phyloP scores from a whole-genome alignment of 176 grass and related monocot species.

The Pontederia crassipes region DNA sequence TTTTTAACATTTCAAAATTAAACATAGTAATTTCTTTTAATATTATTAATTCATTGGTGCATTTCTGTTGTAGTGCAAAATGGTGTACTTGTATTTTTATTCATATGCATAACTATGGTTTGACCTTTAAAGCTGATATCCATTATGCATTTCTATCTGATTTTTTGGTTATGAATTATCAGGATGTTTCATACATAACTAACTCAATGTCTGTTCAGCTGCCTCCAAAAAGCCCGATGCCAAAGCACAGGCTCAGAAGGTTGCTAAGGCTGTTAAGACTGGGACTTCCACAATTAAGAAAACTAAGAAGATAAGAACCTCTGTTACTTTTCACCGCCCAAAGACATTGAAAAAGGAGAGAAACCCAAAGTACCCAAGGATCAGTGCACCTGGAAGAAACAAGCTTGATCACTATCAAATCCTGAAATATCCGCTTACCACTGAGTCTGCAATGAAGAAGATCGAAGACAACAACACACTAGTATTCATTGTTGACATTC shows the following conservation, averaged over 20 bases:
- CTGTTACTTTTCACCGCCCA: neutral
- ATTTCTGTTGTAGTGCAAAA: too few species aligned
- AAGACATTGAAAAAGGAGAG: neutral
- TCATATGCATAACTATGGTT: too few species aligned
- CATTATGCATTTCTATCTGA: too few species aligned
- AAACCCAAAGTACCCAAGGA: neutral
- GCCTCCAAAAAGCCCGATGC: neutral
- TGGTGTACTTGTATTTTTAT: too few species aligned
- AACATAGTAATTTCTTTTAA: too few species aligned
- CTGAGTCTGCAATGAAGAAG: neutral
- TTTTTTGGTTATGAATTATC: too few species aligned
- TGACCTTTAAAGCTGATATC: too few species aligned
- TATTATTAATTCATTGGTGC: too few species aligned
- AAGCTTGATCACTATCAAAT: constrained; percentile 2
- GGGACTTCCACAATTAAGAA: neutral
- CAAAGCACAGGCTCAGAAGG: constrained; percentile 1
- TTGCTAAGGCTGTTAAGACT: neutral
- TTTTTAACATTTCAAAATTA: too few species aligned
- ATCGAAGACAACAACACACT: neutral
- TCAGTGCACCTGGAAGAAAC: neutral
- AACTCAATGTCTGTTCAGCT: neutral
- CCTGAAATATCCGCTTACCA: neutral
- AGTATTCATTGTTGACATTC: constrained; percentile 1
- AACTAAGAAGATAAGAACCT: neutral
- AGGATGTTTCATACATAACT: too few species aligned